These are phyloP conservation scores for Rhodofomes roseus DNA, from an alignment of 1,284 basidiomycete genomes.

Conservation along the genomic window DNA sequence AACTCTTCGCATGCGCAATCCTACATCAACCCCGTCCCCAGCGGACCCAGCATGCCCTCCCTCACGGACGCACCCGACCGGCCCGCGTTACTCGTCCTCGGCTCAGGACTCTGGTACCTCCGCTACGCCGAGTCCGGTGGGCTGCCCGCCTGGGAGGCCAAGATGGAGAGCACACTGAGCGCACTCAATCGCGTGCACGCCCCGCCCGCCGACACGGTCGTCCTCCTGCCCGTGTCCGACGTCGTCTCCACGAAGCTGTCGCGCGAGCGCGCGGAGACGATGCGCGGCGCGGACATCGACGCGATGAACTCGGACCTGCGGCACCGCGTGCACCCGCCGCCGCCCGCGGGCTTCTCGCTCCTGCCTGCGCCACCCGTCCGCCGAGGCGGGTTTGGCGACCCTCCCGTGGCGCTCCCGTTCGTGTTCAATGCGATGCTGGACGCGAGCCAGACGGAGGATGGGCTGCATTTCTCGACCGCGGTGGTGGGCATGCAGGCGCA, in stretches of 20 bases:
- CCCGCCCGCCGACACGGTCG: conserved; percentile 62
- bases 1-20: conserved; percentile 57
- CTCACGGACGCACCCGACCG: conserved; percentile 12
- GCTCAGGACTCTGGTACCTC: conserved; percentile 86
- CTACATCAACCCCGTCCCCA: conserved; percentile 23
- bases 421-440: conserved; percentile 80
- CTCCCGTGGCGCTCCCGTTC: conserved; percentile 57
- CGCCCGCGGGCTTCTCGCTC: conserved; percentile 27
- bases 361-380: conserved; percentile 21
- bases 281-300: conserved; percentile 75
- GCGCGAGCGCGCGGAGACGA: conserved; percentile 57
- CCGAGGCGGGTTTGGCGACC: conserved; percentile 12
- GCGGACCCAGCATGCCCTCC: not conserved
- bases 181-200: conserved; percentile 36
- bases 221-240: conserved; percentile 77
- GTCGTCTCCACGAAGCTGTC: conserved; percentile 59
- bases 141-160: conserved; percentile 71
- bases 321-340: conserved; percentile 56
- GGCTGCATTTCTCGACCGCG: conserved; percentile 73
- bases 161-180: conserved; percentile 61
- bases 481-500: conserved; percentile 72
- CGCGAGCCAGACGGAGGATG: conserved; percentile 73
- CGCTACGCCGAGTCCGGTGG: conserved; percentile 73
- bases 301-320: conserved; percentile 84
- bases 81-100: conserved; percentile 73